A percentile compares a stretch with the other conserved stretches of the same genome.
Conservation (phyloP, 2,329 filamentous ascomycete genomes). For the Sporothrix pallida region DNA sequence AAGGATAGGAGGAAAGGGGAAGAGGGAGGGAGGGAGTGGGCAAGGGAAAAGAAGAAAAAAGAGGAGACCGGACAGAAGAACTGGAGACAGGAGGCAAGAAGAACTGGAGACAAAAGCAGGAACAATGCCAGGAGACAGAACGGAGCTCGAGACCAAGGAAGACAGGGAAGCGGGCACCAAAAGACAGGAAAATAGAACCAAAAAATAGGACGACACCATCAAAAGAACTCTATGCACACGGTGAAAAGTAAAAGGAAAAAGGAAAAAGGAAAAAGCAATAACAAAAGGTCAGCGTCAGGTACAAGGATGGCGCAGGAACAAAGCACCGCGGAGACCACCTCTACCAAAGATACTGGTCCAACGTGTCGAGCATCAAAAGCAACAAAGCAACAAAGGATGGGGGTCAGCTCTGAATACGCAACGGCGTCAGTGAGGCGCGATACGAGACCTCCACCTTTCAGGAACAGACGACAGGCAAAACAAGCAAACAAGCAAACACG, state of each 20-base stretch:
- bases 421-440: slow-evolving; percentile 7
- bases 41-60: not conserved
- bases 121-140: not conserved
- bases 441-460: slow-evolving; percentile 17
- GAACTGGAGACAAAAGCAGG: slow-evolving; percentile 21
- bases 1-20: not conserved
- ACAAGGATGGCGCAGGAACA: slow-evolving; percentile 15
- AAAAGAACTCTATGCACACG: too few relatives aligned
- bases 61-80: not conserved
- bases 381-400: slow-evolving; percentile 17
- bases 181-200: not conserved
- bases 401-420: slow-evolving; percentile 20
- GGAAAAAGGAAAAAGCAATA: too few relatives aligned
- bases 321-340: not conserved
- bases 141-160: slow-evolving; percentile 12
- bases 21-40: not conserved
- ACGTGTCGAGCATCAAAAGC: too few relatives aligned
- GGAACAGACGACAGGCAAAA: not conserved
- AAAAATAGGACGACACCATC: too few relatives aligned
- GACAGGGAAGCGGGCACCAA: not conserved
- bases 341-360: not conserved
- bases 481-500: too few relatives aligned
- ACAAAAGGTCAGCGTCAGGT: not conserved
- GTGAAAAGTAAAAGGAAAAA: too few relatives aligned
- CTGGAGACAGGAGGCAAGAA: not conserved